Conservation (phyloP, 2,329 filamentous ascomycete species). For the Lasiodiplodia gonubiensis region DNA sequence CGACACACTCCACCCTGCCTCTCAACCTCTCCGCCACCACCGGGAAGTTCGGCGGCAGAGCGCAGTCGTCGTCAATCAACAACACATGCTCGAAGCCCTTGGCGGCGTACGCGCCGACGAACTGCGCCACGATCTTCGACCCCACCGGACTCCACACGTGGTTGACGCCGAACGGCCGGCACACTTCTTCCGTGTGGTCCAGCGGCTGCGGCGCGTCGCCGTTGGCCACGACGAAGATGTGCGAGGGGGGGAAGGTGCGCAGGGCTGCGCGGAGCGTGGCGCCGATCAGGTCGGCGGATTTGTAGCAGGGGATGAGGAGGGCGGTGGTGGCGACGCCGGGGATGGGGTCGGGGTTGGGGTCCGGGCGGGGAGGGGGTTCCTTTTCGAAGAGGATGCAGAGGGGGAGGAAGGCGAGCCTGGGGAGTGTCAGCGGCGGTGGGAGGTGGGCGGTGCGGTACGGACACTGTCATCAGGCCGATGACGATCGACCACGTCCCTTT, state of each 20-base stretch:
- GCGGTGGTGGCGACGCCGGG: slow-evolving; percentile 40
- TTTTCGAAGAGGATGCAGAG: not conserved
- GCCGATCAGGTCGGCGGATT: slow-evolving; percentile 51
- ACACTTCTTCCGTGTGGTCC: slow-evolving; percentile 56
- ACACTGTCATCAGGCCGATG: not conserved
- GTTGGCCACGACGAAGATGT: slow-evolving; percentile 58
- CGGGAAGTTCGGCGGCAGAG: slow-evolving; percentile 55
- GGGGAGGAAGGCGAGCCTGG: not conserved
- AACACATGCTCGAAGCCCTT: slow-evolving; percentile 54
- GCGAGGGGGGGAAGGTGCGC: slow-evolving; percentile 52
- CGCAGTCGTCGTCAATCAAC: slow-evolving; percentile 58
- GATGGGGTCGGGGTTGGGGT: not conserved
- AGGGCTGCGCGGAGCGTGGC: slow-evolving; percentile 53
- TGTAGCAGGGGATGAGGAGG: slow-evolving; percentile 57
- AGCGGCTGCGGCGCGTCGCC: slow-evolving; percentile 55
- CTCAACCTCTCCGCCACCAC: slow-evolving; percentile 33
- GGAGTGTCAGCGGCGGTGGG: not conserved
- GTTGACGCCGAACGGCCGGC: slow-evolving; percentile 52
- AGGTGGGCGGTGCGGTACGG: not conserved
- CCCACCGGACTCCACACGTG: slow-evolving; percentile 58
- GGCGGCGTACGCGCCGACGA: slow-evolving; percentile 55
- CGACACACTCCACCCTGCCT: slow-evolving; percentile 50
- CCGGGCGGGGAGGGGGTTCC: not conserved
- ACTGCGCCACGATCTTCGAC: slow-evolving; percentile 58
- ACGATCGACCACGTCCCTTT: not conserved